Evolutionary conservation across 345 rosid species (phyloP).

Genomic region (Viola odorata): DNA sequence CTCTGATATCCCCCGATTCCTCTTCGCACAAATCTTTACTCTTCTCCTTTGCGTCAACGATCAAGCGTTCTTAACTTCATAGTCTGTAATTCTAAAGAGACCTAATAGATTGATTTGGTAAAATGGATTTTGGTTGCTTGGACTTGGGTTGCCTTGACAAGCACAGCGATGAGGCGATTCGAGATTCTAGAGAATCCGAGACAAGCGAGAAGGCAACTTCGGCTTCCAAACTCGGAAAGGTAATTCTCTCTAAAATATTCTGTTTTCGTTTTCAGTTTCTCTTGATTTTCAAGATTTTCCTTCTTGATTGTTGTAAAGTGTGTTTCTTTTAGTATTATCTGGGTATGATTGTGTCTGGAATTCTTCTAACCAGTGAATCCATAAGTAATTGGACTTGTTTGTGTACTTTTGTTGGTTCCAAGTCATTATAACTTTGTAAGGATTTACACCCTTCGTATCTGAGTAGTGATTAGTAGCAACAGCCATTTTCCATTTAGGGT

Average conservation of each 20-base stretch:
- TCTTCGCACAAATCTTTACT: neutral
- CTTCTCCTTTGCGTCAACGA: neutral
- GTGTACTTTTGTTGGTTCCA: neutral
- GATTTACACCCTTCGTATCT: neutral
- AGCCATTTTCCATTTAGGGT: neutral
- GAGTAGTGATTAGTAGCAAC: neutral
- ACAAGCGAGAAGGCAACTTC: conserved; percentile 20
- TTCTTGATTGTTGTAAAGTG: neutral
- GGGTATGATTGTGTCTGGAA: neutral
- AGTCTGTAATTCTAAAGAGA: neutral
- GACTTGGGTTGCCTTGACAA: conserved; percentile 59
- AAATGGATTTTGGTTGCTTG: conserved; percentile 69
- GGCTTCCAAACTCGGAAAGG: conserved; percentile 48
- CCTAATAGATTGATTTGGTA: conserved; percentile 5
- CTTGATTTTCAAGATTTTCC: neutral
- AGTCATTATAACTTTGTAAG: neutral
- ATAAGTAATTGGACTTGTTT: neutral
- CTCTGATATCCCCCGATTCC: neutral
- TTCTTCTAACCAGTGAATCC: neutral
- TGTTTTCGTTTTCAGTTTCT: neutral
- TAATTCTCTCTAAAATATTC: neutral
- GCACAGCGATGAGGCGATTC: conserved; percentile 16
- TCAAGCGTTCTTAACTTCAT: neutral
- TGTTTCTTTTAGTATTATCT: neutral
- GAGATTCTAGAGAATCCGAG: conserved; percentile 27